phyloP scores from a whole-genome alignment of 2,329 filamentous ascomycete species.

The Cladosporium colombiae region DNA sequence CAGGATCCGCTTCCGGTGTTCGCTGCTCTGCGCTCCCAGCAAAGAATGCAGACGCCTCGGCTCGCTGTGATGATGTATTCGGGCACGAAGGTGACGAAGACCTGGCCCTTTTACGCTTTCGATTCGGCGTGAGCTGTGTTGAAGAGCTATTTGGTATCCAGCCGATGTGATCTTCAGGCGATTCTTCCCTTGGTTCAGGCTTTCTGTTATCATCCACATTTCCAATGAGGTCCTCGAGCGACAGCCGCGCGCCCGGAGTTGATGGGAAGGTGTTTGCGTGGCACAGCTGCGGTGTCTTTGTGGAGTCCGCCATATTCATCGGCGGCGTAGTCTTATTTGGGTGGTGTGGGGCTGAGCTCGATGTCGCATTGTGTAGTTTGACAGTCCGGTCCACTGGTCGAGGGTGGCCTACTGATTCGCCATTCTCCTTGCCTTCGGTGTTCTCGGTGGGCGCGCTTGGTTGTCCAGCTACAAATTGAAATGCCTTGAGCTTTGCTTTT shows the following conservation, averaged over 20 bases:
- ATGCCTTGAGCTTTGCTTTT: constrained; percentile 57
- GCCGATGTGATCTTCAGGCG: constrained; percentile 62
- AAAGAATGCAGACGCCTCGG: constrained; percentile 37
- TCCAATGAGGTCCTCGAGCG: constrained; percentile 62
- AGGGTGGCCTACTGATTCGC: not conserved
- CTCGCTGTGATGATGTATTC: constrained; percentile 39
- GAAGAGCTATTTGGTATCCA: constrained; percentile 56
- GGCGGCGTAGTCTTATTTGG: constrained; percentile 9
- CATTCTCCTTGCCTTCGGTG: constrained; percentile 48
- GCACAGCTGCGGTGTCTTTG: constrained; percentile 28
- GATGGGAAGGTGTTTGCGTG: constrained; percentile 50
- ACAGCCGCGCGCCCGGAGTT: constrained; percentile 60
- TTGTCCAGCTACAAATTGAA: constrained; percentile 51
- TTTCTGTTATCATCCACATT: constrained; percentile 58
- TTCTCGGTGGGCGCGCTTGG: constrained; percentile 25
- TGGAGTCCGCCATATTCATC: constrained; percentile 11
- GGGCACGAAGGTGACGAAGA: constrained; percentile 49
- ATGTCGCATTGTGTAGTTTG: constrained; percentile 14
- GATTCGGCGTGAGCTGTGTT: constrained; percentile 44
- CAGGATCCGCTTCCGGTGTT: constrained; percentile 51
- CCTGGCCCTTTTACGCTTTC: constrained; percentile 47
- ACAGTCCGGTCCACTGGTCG: constrained; percentile 2
- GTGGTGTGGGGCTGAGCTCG: constrained; percentile 18
- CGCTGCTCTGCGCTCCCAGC: constrained; percentile 32
- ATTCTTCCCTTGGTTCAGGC: constrained; percentile 50